Base-by-base conservation (phyloP, 140 eudicot genomes). In the Oenanthe javanica region DNA sequence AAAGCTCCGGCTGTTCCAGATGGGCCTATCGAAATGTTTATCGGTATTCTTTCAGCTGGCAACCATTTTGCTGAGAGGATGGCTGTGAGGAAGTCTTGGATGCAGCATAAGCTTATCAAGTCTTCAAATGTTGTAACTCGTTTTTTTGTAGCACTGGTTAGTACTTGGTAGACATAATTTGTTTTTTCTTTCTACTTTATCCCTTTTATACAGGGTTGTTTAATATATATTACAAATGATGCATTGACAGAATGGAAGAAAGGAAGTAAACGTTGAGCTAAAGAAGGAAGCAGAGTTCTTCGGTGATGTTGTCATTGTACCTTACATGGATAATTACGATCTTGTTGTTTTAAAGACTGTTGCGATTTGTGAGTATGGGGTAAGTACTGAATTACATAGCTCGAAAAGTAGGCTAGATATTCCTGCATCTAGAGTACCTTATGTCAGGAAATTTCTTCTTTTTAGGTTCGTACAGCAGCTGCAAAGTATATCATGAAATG, bases 71-170 rank as follows among this genome's bases (percentile, higher is more conserved):
- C 93, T 8, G 97, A 92, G 86, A 84, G 97, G 78, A 95, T 95
- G 99, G 97, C 97, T 71, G 97, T 92, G 15, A 90, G 97, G 86
- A 95, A 92, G 82, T 92, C 99, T 1, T 95, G 99, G 99, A 89
- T 95, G 99, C 99, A 92, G 86, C 90, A 95, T 81, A 72, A 64
- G 77, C 90, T 88, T 72, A 87, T 95, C 38, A 87, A 89, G 42
- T 88, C 93, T 49, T 90, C 97, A 21, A 85, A 79, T 50, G 91
- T 90, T 47, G 96, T 66, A 18, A 91, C 97, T 80, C 99, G 97
- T 77, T 95, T 95, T 82, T 95, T 95, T 85, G 97, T 95, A 51
- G 99, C 99, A 75, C 84, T 95, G 93, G 99, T 95, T 80, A 85
- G 92, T 43, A 43, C 46, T 43, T 43, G 46, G 46, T 61, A 27